Evolutionary conservation across 139 green algal genomes (phyloP).

Genomic region (Tetratostichococcus sp.): DNA sequence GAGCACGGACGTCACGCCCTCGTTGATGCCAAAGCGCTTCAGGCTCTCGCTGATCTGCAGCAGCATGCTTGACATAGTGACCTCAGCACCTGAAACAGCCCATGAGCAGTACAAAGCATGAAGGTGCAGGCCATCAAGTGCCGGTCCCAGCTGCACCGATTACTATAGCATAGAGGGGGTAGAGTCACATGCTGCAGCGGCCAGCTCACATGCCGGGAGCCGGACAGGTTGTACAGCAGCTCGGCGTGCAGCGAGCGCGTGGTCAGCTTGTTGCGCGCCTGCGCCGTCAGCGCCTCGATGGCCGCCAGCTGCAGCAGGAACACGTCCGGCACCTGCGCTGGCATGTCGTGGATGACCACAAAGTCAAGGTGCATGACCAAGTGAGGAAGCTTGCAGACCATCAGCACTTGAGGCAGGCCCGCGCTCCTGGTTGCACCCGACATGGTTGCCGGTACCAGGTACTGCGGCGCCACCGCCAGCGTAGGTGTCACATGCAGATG

Average conservation of each 20-base stretch:
- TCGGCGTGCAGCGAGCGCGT: conserved; percentile 51
- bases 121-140: neutral
- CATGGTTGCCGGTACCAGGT: too few relatives aligned
- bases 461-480: too few relatives aligned
- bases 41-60: conserved; percentile 53
- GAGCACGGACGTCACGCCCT: conserved; percentile 36
- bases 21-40: conserved; percentile 47
- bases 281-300: conserved; percentile 24
- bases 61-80: neutral
- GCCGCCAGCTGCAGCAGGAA: conserved; percentile 43
- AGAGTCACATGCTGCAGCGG: neutral
- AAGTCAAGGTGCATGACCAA: too few relatives aligned
- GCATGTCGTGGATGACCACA: neutral
- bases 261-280: conserved; percentile 19
- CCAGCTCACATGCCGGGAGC: conserved; percentile 47
- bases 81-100: neutral
- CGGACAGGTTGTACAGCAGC: conserved; percentile 52
- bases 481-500: too few relatives aligned
- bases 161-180: neutral
- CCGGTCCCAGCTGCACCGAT: neutral
- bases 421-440: too few relatives aligned
- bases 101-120: neutral
- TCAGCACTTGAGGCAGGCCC: neutral
- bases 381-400: too few relatives aligned
- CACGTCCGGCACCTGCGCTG: conserved; percentile 33